Evolutionary conservation across 2,329 filamentous ascomycete species (phyloP).

Genomic region (Scedosporium dehoogii): DNA sequence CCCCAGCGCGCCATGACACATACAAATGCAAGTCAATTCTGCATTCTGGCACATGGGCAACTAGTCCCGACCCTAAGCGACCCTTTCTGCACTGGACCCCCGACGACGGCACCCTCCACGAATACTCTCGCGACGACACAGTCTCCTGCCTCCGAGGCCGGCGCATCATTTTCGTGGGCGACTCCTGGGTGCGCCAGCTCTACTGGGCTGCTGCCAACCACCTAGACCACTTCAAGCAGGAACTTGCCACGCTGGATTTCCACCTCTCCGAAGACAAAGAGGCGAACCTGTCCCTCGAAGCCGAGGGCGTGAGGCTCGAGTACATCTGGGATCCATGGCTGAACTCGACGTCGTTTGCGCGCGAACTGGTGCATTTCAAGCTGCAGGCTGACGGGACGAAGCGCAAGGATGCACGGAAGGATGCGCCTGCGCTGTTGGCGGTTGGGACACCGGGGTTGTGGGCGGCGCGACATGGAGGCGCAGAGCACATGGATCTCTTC

Average conservation of each 20-base stretch:
- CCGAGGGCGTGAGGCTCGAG: conserved; percentile 35
- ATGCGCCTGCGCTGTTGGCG: conserved; percentile 34
- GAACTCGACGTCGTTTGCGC: conserved; percentile 26
- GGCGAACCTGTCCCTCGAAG: conserved; percentile 28
- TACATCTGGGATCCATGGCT: conserved; percentile 57
- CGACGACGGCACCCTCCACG: conserved; percentile 46
- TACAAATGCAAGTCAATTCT: conserved; percentile 43
- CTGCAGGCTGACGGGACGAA: conserved; percentile 12
- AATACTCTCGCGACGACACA: conserved; percentile 43
- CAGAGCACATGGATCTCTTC: conserved; percentile 33
- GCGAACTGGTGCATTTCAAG: conserved; percentile 26
- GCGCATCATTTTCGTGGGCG: conserved; percentile 49
- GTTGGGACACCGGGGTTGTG: conserved; percentile 45
- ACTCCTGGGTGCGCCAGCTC: conserved; percentile 48
- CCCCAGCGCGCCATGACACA: conserved; percentile 26
- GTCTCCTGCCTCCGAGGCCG: conserved; percentile 39
- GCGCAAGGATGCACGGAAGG: conserved; percentile 9
- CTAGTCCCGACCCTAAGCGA: conserved; percentile 18
- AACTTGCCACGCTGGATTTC: conserved; percentile 23
- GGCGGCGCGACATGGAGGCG: conserved; percentile 40
- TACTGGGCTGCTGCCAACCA: conserved; percentile 46
- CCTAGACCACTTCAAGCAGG: conserved; percentile 29
- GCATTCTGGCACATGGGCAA: conserved; percentile 38
- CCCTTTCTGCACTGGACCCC: conserved; percentile 46
- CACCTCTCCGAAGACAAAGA: conserved; percentile 28